Base-by-base conservation (phyloP, 176 grass and related monocot species). In the Alopecurus myosuroides region DNA sequence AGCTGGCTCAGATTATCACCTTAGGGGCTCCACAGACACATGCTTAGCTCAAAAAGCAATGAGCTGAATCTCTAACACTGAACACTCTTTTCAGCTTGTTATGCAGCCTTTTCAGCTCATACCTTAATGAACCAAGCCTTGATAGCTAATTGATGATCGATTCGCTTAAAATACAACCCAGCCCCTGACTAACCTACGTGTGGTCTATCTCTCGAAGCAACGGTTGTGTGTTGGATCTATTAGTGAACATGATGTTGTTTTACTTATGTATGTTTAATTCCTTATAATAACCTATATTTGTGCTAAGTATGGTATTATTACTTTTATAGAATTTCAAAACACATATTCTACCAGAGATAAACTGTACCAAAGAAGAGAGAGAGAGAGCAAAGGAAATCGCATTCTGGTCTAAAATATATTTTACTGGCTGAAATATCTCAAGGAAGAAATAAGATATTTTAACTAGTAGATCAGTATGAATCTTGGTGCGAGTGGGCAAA, bases 361-460 rank as follows among this genome's bases (percentile, higher is more conserved):
- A 28, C 11, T n/a, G n/a, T n/a, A n/a, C n/a, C n/a, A n/a, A n/a
- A n/a, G n/a, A n/a, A 33, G 23, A 13, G 56, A 26, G 58, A 68
- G 33, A 78, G 61, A 69, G 33, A 36, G 22, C 51, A 40, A 4
- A 62, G 58, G 22, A 22, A 81, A 70, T 29, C 22, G 20, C 9
- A 62, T 72, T 36, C 48, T 69, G 70, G 37, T 58, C 25, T 30
- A 46, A 60, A 28, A 13, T 60, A 13, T 60, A 26, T 28, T 25
- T 60, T 44, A 58, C 10, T 18, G 7, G 13, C 23, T 71, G 30
- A 65, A 84, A 87, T 20, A 51, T 31, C 7, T 17, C 7, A 30
- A 85, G 37, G 15, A 46, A 80, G 49, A 85, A 80, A 31, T 50
- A 25, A 30, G 9, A 81, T 60, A 56, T 31, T 85, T 88, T 29